Evolutionary conservation across 2,329 filamentous ascomycete species (phyloP), one percentile per base, ranked within the genome.

Genomic region (Colletotrichum higginsianum): DNA sequence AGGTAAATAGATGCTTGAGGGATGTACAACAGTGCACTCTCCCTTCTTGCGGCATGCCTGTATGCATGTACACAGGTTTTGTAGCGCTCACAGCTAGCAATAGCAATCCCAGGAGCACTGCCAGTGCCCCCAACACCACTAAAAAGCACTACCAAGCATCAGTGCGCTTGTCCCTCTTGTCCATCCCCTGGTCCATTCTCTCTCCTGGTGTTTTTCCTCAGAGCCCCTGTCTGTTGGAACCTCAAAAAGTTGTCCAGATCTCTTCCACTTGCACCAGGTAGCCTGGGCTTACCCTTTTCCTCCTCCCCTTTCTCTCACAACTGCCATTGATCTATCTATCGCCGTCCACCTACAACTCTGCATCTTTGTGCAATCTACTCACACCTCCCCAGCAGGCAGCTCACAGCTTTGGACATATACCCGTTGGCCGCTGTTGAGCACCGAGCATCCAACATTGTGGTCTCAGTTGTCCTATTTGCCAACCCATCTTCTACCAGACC

Each of bases 161-260:
- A 53, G 60, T 49, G 49, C 47, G 61, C 67, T 42, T 38, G 40
- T 66, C 46, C 64, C 61, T 64, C 61, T 38, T 26, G 21, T 18
- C 30, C 44, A 38, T 42, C 21, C 55, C 46, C 53, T 50, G 58
- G 61, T 65, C 60, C 58, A 38, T 52, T 55, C n/a, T 58, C 44
- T 44, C 44, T 44, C 68, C 68, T 63, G 65, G 52, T 58, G 58
- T 64, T 71, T 68, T 71, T 58, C 46, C 65, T 60, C 49, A 23
- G 58, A 68, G 72, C 69, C 68, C 69, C 63, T 73, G 64, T 72
- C 61, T 26, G 66, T 66, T 71, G 55, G 56, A 72, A 65, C 55
- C 13, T 66, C 66, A 71, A 72, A 72, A 72, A 72, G 70, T 71
- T 72, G 70, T 72, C 66, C 60, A 60, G 70, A 71, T 71, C 60